Percentiles rank a stretch among this genome's conserved stretches.
Conservation (phyloP, 768 basidiomycete genomes). For the Phaeotremella fagi region DNA sequence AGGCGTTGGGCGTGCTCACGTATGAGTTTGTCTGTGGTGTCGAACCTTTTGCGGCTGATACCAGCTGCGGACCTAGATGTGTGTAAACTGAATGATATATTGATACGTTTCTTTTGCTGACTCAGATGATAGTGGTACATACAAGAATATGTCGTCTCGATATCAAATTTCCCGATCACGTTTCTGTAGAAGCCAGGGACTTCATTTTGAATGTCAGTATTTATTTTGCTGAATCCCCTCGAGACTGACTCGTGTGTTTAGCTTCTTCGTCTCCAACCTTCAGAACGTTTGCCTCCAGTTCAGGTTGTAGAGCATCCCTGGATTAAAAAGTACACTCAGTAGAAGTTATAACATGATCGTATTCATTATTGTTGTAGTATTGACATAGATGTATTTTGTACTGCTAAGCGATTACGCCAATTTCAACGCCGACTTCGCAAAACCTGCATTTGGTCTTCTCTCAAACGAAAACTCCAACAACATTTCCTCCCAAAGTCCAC, state of each 20-base stretch:
- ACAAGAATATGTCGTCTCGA: constrained; percentile 68
- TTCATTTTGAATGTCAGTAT: constrained; percentile 58
- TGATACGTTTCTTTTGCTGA: too few species aligned
- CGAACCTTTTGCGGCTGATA: constrained; percentile 68
- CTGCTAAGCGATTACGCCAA: too few species aligned
- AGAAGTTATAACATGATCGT: neutral
- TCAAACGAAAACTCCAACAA: constrained; percentile 23
- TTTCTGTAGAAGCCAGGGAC: constrained; percentile 61
- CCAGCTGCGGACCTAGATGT: constrained; percentile 23
- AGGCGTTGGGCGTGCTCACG: constrained; percentile 83
- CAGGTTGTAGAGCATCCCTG: constrained; percentile 80
- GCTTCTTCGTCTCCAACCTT: constrained; percentile 73
- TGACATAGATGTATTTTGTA: neutral
- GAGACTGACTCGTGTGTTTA: constrained; percentile 42
- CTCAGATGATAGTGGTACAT: constrained; percentile 76
- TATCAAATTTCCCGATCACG: constrained; percentile 59
- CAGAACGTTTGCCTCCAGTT: constrained; percentile 65
- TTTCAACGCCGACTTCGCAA: neutral
- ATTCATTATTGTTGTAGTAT: neutral
- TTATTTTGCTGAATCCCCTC: neutral
- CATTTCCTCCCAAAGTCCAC: constrained; percentile 44
- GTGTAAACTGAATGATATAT: constrained; percentile 6
- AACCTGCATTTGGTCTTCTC: neutral
- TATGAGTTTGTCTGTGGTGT: constrained; percentile 89
- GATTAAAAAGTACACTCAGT: constrained; percentile 52